phyloP scores from a whole-genome alignment of 1,284 basidiomycete species.

The Fistulina hepatica region DNA sequence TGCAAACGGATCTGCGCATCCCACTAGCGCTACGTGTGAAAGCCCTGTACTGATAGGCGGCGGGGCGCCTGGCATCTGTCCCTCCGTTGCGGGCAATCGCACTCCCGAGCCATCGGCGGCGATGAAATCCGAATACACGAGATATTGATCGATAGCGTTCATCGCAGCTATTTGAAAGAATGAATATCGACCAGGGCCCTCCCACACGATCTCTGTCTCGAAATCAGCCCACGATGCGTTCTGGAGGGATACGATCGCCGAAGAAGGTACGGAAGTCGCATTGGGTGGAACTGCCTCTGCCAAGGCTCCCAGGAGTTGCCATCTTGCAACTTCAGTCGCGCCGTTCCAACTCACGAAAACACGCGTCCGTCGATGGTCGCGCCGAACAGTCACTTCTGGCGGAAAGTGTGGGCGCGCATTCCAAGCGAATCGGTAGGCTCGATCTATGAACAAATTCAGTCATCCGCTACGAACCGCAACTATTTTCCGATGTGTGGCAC shows the following conservation, averaged over 20 bases:
- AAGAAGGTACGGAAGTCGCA: neutral
- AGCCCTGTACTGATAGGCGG: no score
- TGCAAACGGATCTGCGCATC: no score
- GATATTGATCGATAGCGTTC: neutral
- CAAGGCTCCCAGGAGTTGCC: neutral
- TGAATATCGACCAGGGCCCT: neutral
- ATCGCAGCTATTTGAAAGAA: neutral
- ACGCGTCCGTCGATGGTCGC: neutral
- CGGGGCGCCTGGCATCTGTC: no score
- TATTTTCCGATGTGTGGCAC: neutral
- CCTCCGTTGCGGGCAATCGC: neutral
- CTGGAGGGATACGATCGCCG: no score
- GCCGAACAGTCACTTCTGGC: neutral
- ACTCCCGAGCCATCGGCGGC: neutral
- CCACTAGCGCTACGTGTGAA: no score
- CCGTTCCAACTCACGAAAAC: neutral
- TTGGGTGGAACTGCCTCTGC: neutral
- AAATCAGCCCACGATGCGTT: neutral
- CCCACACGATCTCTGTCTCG: neutral
- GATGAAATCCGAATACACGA: neutral
- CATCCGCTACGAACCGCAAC: neutral
- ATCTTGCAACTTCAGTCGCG: neutral
- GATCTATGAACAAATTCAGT: neutral
- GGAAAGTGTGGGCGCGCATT: neutral
- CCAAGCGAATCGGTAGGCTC: neutral